Evolutionary conservation across 768 basidiomycete species (phyloP).

Genomic region (Strobilomyces confusus): DNA sequence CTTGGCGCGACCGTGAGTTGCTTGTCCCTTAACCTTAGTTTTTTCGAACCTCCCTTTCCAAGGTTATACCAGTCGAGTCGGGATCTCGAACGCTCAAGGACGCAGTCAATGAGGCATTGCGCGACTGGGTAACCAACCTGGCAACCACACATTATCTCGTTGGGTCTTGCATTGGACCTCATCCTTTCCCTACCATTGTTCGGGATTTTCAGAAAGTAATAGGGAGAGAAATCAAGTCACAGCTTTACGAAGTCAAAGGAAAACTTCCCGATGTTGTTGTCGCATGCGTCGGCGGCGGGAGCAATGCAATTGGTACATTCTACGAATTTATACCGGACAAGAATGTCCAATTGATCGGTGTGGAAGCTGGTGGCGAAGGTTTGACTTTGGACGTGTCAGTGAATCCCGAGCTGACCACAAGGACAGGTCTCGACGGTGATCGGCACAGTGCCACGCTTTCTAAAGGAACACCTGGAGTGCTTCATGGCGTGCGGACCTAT

Average conservation of each 20-base stretch:
- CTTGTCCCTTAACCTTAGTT: not conserved
- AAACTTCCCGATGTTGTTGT: constrained; percentile 94
- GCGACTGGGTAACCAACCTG: constrained; percentile 98
- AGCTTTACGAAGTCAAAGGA: constrained; percentile 64
- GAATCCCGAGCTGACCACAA: constrained; percentile 7
- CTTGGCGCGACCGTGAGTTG: constrained; percentile 76
- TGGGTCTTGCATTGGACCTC: constrained; percentile 95
- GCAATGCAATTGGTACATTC: constrained; percentile 97
- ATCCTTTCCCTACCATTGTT: constrained; percentile 98
- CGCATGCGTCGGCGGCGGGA: constrained; percentile 97
- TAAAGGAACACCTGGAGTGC: constrained; percentile 87
- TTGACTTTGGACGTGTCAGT: constrained; percentile 9
- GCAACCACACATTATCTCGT: constrained; percentile 94
- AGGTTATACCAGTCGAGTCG: constrained; percentile 92
- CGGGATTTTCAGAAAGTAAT: constrained; percentile 98
- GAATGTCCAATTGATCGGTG: constrained; percentile 81
- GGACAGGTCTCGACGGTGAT: constrained; percentile 67
- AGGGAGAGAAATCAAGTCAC: constrained; percentile 88
- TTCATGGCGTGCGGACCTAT: constrained; percentile 96
- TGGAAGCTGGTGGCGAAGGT: constrained; percentile 98
- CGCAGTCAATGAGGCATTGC: constrained; percentile 96
- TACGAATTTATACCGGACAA: constrained; percentile 93
- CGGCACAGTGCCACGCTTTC: constrained; percentile 91
- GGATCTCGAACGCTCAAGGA: constrained; percentile 96
- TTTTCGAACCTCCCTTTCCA: constrained; percentile 1